phyloP scores from a whole-genome alignment of 2,329 filamentous ascomycete genomes.

The Cercospora brassicicola region DNA sequence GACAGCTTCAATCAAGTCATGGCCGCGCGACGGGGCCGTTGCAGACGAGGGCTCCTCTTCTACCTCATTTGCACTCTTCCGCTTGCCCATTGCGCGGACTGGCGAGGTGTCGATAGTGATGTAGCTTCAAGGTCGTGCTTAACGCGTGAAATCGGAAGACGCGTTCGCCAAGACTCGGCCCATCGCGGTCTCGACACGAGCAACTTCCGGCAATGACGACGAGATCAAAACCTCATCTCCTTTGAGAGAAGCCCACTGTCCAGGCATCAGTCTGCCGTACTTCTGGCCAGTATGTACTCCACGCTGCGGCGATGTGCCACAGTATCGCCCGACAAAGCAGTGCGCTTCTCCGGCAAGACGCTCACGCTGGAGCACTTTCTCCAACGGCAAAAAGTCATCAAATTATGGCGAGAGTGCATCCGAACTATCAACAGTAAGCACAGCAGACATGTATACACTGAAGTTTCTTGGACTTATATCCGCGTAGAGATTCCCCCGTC shows the following conservation, averaged over 20 bases:
- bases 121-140: not conserved
- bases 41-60: not conserved
- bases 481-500: slow-evolving; percentile 39
- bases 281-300: slow-evolving; percentile 14
- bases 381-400: slow-evolving; percentile 49
- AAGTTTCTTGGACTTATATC: too few relatives aligned
- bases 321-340: slow-evolving; percentile 34
- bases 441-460: too few relatives aligned
- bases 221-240: not conserved
- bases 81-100: slow-evolving; percentile 19
- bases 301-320: slow-evolving; percentile 33
- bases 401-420: slow-evolving; percentile 51
- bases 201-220: not conserved
- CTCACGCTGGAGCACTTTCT: slow-evolving; percentile 50
- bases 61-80: slow-evolving; percentile 12
- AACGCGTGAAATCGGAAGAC: not conserved
- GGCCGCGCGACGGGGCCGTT: not conserved
- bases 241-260: too few relatives aligned
- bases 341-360: slow-evolving; percentile 36
- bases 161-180: slow-evolving; percentile 1
- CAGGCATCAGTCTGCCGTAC: not conserved
- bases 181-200: not conserved
- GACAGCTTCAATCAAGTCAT: slow-evolving; percentile 2
- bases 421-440: slow-evolving; percentile 40
- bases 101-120: not conserved